A percentile compares a stretch with the other conserved stretches of the same genome.
Conservation (phyloP, 441 rosid species). For the Populus hybrid region DNA sequence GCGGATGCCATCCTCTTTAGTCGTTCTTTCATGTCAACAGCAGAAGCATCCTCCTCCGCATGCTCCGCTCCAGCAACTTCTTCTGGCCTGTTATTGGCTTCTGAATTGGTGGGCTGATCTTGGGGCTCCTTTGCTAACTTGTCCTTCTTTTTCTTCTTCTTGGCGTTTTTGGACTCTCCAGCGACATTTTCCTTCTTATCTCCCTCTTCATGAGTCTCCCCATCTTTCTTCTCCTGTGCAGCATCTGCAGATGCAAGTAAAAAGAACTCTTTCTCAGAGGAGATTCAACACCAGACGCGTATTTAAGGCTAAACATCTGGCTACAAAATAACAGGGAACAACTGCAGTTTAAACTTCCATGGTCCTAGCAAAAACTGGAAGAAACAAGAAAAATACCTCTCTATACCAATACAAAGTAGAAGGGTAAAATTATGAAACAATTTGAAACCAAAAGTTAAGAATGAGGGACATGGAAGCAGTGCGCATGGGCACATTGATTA, state of each 20-base stretch:
- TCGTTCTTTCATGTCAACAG: conserved; percentile 46
- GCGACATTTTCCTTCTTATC: conserved; percentile 42
- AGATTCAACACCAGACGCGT: not conserved
- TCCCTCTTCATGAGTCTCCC: conserved; percentile 27
- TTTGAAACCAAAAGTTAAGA: not conserved
- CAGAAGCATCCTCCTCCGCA: conserved; percentile 31
- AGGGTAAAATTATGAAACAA: not conserved
- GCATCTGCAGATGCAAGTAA: conserved; percentile 18
- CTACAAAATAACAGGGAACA: not conserved
- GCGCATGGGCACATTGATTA: not conserved
- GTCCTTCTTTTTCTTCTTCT: conserved; percentile 60
- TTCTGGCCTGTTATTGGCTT: conserved; percentile 18
- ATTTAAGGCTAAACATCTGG: not conserved
- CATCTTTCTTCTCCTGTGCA: conserved; percentile 28
- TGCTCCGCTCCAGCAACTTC: conserved; percentile 27
- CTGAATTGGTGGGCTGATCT: conserved; percentile 26
- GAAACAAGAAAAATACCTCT: not conserved
- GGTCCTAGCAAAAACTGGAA: not conserved
- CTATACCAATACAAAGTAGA: not conserved
- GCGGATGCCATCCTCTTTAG: conserved; percentile 46
- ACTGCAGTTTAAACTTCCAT: not conserved
- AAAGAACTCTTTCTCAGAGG: not conserved
- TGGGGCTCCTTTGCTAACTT: conserved; percentile 37
- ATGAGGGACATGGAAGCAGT: not conserved
- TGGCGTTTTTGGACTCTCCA: conserved; percentile 48